Evolutionary conservation across 73 alveolate genomes (phyloP), one percentile per base, ranked within the genome.

Genomic region (Vitrella brassicaformis): DNA sequence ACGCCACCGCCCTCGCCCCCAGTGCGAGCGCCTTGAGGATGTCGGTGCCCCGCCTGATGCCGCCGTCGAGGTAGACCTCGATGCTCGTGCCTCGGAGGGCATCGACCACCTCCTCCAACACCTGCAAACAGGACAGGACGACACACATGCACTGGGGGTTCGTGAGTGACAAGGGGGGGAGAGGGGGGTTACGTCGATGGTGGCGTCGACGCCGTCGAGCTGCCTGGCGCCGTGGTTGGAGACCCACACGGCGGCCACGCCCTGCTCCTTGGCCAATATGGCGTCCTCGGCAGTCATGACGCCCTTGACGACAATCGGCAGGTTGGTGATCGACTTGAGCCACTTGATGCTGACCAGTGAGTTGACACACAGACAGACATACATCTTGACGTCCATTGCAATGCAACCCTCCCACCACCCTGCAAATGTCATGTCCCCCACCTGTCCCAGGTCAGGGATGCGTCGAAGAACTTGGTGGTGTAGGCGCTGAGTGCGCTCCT

Each of bases 21-120:
- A 92, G 70, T 47, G 95, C 94, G 22, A 92, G 79, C 0, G 95
- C 94, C 73, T 92, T 92, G 47, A 86, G 72, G 7, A 89, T 93
- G 80, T 92, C 96, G 29, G 94, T 82, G 70, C 98, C 98, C 71
- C 94, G 82, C 79, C 98, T 90, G 29, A 92, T 88, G 29, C 98
- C 98, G 22, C 98, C 94, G 89, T 92, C 98, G 47, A 72, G 82
- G 72, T 83, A 87, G n/a, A 83, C 86, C 71, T 87, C 93, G 19
- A 86, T 32, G 67, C 74, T 74, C 65, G 81, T 82, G 1, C 83
- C 87, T 39, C 80, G 78, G 31, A 80, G 72, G 28, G 81, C 84
- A 18, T 32, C 31, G 67, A 74, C 74, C 30, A 81, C 85, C 28
- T 88, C 94, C 30, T 71, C 80, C 56, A 88, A 81, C 47, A 80